phyloP scores from a whole-genome alignment of 305 asterid genomes.

The Solanum chacoense region DNA sequence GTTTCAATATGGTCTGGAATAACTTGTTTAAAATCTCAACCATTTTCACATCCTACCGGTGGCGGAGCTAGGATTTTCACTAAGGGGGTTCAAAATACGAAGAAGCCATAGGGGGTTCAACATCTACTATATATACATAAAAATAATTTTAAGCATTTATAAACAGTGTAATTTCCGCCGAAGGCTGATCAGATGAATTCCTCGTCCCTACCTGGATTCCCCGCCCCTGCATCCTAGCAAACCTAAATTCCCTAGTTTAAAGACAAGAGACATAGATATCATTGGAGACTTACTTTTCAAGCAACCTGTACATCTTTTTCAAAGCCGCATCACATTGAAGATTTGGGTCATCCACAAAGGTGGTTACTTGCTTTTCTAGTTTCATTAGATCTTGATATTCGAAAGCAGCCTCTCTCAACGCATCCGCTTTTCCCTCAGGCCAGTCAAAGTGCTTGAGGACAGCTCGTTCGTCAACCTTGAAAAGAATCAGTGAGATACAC shows the following conservation, averaged over 20 bases:
- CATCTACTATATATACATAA: neutral
- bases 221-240: neutral
- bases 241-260: neutral
- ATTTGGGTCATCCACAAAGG: slow-evolving; percentile 65
- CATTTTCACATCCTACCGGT: neutral
- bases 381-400: slow-evolving; percentile 89
- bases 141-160: neutral
- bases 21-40: neutral
- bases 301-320: slow-evolving; percentile 90
- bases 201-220: neutral
- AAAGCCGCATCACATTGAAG: slow-evolving; percentile 86
- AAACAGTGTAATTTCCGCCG: neutral
- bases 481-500: neutral
- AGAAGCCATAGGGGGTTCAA: neutral
- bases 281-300: slow-evolving; percentile 66
- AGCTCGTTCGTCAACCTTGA: slow-evolving; percentile 92
- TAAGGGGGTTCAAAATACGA: neutral
- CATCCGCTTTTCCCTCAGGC: slow-evolving; percentile 99
- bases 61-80: neutral
- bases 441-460: slow-evolving; percentile 95
- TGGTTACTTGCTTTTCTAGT: slow-evolving; percentile 70
- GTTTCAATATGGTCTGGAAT: neutral
- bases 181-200: neutral
- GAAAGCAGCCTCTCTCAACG: slow-evolving; percentile 86
- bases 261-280: neutral